phyloP scores from a whole-genome alignment of 768 basidiomycete genomes.

The Candolleomyces efflorescens region DNA sequence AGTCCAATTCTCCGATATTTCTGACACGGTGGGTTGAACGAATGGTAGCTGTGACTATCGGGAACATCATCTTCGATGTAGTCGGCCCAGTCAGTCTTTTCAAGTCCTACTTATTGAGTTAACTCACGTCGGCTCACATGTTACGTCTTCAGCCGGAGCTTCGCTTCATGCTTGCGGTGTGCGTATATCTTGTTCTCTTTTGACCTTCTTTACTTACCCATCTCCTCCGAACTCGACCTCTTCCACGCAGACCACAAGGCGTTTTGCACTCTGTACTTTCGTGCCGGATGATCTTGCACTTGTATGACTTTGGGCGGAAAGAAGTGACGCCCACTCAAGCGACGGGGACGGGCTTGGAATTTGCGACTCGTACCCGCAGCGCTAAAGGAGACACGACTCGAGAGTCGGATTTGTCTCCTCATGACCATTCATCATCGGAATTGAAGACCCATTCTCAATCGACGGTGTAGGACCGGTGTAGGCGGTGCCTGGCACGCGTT shows the following conservation, averaged over 20 bases:
- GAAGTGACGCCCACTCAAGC: neutral
- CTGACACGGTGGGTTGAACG: neutral
- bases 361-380: neutral
- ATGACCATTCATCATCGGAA: too few species aligned
- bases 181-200: neutral
- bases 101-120: too few species aligned
- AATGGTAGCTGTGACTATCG: constrained; percentile 6
- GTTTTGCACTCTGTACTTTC: constrained; percentile 9
- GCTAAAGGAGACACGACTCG: too few species aligned
- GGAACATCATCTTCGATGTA: constrained; percentile 10
- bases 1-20: neutral
- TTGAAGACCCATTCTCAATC: too few species aligned
- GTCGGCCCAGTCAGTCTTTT: neutral
- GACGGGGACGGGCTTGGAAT: constrained; percentile 2
- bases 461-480: too few species aligned
- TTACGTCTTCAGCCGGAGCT: neutral
- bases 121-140: neutral
- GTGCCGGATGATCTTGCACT: constrained; percentile 8
- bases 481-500: too few species aligned
- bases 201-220: neutral
- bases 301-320: constrained; percentile 3
- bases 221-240: too few species aligned
- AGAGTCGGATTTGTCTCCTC: too few species aligned
- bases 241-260: constrained; percentile 7
- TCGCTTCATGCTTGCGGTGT: constrained; percentile 9